Base-by-base conservation (phyloP, 495 filamentous ascomycete genomes). In the Aspergillus panamensis region DNA sequence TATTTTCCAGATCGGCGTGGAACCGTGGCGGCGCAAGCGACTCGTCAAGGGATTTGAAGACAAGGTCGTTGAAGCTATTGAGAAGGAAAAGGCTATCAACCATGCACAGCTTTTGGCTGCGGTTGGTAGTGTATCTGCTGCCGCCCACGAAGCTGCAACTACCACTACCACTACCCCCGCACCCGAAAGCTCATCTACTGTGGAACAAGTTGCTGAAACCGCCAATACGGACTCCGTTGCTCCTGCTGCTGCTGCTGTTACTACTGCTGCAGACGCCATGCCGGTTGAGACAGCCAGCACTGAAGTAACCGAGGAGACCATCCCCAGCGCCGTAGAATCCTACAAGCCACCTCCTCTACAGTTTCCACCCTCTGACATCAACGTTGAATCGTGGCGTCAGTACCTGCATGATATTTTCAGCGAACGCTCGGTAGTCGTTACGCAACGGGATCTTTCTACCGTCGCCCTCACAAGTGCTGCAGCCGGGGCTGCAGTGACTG, bases 1-100 rank as follows among this genome's bases (percentile, higher is more conserved):
- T 43, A 81, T 92, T 45, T 85, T 96, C 65, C 90, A 97, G 74
- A 86, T 96, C 63, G 86, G 89, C n/a, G 85, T 97, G 47, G 94
- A 98, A 77, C 94, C 94, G 8, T 97, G 92, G 91, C 84, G 91
- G 57, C 78, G 94, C 61, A 80, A 77, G 61, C 72, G 91, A 61
- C 78, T 98, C 55, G 88, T 96, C 31, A 81, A 81, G 58, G 90
- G 88, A 13, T 87, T 88, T 62, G 85, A 88, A 63, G 84, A 86
- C 57, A 87, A 91, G 70, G 89, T 98, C 45, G 84, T 84, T 54
- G 85, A 87, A 64, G 88, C 91, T 1, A 76, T 97, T 42, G 91
- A 95, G 39, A 86, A 87, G 62, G 90, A 91, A 63, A 83, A 83
- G 62, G 60, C 64, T 7, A 58, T 71, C 3, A 62, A 56, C 49